Percentiles rank a stretch among this genome's conserved stretches.
Conservation (phyloP, 495 filamentous ascomycete species). For the Ascobolus immersus region DNA sequence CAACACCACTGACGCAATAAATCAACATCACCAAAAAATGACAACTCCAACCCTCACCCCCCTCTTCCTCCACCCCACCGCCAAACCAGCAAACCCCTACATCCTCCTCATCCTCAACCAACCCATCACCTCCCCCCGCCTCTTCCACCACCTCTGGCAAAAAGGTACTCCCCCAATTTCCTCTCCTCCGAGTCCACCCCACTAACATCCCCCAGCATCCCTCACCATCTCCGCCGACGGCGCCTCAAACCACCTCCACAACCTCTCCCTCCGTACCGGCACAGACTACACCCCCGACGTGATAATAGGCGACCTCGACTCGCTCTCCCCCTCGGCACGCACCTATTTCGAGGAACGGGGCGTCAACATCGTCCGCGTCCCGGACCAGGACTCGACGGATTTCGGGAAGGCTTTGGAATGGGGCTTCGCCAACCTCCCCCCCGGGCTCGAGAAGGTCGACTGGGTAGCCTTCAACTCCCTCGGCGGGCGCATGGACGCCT, state of each 20-base stretch:
- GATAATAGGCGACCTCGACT: constrained; percentile 82
- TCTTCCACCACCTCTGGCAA: constrained; percentile 27
- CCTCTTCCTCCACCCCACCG: no score
- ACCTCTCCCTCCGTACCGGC: constrained; percentile 13
- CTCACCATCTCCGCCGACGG: constrained; percentile 61
- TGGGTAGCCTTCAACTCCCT: constrained; percentile 6
- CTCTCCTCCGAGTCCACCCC: not conserved
- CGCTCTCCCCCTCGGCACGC: constrained; percentile 31
- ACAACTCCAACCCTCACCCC: no score
- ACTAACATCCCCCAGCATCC: not conserved
- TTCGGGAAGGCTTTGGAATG: constrained; percentile 47
- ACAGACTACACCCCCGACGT: constrained; percentile 20
- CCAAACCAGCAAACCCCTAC: no score
- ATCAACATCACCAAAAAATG: no score
- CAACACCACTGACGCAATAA: no score
- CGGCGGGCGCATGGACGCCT: constrained; percentile 77
- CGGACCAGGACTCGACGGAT: constrained; percentile 67
- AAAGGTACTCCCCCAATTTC: constrained; percentile 23
- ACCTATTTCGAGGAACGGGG: constrained; percentile 31
- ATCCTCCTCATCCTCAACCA: constrained; percentile 43
- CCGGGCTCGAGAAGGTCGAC: constrained; percentile 16
- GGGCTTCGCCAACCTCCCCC: constrained; percentile 1
- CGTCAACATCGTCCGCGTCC: constrained; percentile 33
- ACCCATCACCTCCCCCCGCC: constrained; percentile 30
- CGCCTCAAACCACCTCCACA: constrained; percentile 58